Percentiles rank a stretch among this genome's conserved stretches.
Evolutionary conservation across 1,139 yeast genomes (phyloP).

Genomic region (Groenewaldozyma auringiensis): DNA sequence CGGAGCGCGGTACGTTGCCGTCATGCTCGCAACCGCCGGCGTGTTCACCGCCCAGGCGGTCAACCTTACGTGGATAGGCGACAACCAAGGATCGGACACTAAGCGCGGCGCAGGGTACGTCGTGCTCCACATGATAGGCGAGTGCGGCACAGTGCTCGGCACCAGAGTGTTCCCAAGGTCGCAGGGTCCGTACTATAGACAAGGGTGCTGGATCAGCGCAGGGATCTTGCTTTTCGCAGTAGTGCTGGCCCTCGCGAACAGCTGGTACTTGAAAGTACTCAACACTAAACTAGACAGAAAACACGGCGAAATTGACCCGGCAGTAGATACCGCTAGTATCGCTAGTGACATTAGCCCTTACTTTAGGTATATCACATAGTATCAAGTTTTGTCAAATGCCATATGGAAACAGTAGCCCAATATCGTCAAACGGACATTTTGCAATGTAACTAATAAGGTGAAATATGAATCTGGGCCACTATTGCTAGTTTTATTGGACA

Average conservation of each 20-base stretch:
- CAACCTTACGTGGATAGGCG: conserved; percentile 27
- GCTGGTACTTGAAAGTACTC: conserved; percentile 16
- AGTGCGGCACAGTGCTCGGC: conserved; percentile 30
- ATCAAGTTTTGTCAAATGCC: conserved; percentile 14
- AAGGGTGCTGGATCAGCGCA: conserved; percentile 27
- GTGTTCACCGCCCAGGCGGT: conserved; percentile 28
- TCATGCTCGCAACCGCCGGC: conserved; percentile 28
- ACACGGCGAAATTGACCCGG: conserved; percentile 13
- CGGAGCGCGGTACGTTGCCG: conserved; percentile 27
- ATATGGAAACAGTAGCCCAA: conserved; percentile 12
- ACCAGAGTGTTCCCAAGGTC: conserved; percentile 27
- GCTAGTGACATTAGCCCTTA: conserved; percentile 16
- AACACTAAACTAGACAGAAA: conserved; percentile 22
- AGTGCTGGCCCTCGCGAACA: conserved; percentile 16
- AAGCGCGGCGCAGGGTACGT: conserved; percentile 27
- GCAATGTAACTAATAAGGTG: no score
- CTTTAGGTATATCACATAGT: conserved; percentile 18
- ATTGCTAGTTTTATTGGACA: not conserved
- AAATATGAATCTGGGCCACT: no score
- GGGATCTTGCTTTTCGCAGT: conserved; percentile 20
- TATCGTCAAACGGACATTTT: no score
- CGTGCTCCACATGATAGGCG: conserved; percentile 27
- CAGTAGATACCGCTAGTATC: conserved; percentile 8
- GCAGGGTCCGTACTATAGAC: conserved; percentile 26
- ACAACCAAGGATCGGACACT: conserved; percentile 29